phyloP scores from a whole-genome alignment of 345 rosid species.

The sweet orange (Citrus sinensis) region DNA sequence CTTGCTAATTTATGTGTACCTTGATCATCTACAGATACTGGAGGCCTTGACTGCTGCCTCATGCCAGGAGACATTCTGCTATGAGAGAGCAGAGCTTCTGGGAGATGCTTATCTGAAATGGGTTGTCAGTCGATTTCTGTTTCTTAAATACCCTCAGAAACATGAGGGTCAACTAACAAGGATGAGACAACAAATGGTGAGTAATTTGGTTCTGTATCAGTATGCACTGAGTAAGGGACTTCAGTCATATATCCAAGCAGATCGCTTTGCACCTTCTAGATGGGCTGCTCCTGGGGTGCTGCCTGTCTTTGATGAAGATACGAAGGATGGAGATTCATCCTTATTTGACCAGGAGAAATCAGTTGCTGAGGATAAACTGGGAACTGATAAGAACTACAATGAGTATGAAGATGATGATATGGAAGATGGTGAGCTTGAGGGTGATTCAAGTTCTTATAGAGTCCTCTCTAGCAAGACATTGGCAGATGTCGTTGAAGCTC shows the following conservation, averaged over 20 bases:
- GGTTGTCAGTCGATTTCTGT: constrained; percentile 93
- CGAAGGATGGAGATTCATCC: constrained; percentile 73
- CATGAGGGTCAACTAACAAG: constrained; percentile 98
- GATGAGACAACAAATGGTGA: constrained; percentile 99
- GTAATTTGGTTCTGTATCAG: constrained; percentile 91
- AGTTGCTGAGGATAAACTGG: constrained; percentile 26
- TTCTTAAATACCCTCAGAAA: constrained; percentile 94
- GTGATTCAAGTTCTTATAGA: constrained; percentile 88
- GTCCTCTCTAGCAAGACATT: constrained; percentile 96
- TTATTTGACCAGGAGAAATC: constrained; percentile 63
- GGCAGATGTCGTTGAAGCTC: constrained; percentile 97
- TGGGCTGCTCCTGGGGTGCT: constrained; percentile 99
- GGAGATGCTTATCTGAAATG: constrained; percentile 99
- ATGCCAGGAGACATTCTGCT: constrained; percentile 98
- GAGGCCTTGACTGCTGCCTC: constrained; percentile 99
- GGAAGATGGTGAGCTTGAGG: constrained; percentile 95
- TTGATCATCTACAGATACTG: constrained; percentile 53
- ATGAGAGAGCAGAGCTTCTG: constrained; percentile 97
- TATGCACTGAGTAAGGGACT: constrained; percentile 77
- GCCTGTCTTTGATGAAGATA: constrained; percentile 93
- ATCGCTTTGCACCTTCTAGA: constrained; percentile 96
- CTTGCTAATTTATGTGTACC: constrained; percentile 9
- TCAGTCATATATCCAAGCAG: constrained; percentile 97
- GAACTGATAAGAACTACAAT: constrained; percentile 21
- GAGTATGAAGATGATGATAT: constrained; percentile 64